These are phyloP conservation scores for Diaporthe sp. DNA, from an alignment of 2,329 filamentous ascomycete genomes.

Conservation along the genomic window DNA sequence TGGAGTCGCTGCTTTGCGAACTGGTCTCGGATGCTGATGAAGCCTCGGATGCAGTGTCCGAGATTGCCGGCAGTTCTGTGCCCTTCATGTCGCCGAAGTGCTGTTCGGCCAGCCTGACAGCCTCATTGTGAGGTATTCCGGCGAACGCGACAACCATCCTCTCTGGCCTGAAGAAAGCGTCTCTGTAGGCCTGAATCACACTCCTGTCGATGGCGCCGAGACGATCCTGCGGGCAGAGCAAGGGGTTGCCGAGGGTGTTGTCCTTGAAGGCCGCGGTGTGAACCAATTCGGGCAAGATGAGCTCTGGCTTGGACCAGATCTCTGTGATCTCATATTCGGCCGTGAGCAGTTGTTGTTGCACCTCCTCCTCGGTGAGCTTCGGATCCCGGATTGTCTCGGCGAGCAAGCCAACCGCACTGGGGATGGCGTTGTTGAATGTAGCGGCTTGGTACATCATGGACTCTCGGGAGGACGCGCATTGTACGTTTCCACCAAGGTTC, in stretches of 20 bases:
- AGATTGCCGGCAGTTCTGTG: constrained; percentile 62
- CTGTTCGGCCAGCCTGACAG: constrained; percentile 83
- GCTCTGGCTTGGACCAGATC: constrained; percentile 97
- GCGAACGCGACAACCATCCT: constrained; percentile 96
- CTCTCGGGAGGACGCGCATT: constrained; percentile 95
- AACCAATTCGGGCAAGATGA: constrained; percentile 94
- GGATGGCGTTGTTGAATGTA: constrained; percentile 94
- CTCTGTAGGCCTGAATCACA: constrained; percentile 83
- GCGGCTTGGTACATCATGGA: constrained; percentile 99
- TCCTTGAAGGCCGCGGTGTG: constrained; percentile 97
- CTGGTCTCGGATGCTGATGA: constrained; percentile 59
- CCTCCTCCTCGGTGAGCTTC: constrained; percentile 86
- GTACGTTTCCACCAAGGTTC: constrained; percentile 92
- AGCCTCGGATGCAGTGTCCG: constrained; percentile 72
- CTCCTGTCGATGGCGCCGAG: constrained; percentile 80
- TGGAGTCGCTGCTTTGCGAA: constrained; percentile 50
- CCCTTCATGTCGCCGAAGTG: constrained; percentile 93
- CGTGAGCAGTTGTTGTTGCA: constrained; percentile 87
- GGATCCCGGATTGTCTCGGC: constrained; percentile 95
- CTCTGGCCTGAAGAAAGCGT: constrained; percentile 89
- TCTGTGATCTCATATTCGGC: constrained; percentile 96
- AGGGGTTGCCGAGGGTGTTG: constrained; percentile 94
- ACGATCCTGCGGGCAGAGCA: constrained; percentile 90
- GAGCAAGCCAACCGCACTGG: constrained; percentile 84
- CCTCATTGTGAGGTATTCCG: constrained; percentile 85